Evolutionary conservation across 2,329 filamentous ascomycete species (phyloP), one percentile per base, ranked within the genome.

Genomic region (Onygena corvina): DNA sequence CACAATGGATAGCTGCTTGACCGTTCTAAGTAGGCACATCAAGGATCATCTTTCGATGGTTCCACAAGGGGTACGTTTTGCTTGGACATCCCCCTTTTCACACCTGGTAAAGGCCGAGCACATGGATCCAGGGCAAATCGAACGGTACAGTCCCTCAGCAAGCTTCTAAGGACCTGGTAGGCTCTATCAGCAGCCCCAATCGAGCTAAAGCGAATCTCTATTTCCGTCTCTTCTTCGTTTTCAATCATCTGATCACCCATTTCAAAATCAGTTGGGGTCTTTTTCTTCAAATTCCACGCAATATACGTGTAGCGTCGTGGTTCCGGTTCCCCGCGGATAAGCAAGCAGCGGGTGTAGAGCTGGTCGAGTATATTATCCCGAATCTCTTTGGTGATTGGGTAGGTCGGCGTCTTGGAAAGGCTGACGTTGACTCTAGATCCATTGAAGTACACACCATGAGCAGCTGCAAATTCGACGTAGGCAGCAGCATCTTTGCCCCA

Each of bases 401-500:
- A 64, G 3, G 61, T 64, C 1, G 62, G 59, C 4, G 61, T 64
- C 35, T 57, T 50, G 12, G 60, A 56, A 6, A 60, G 55, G 3
- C 53, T 47, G 2, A 61, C 56, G 16, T 53, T 59, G 20, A 56
- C 58, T 29, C 50, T 48, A 5, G 47, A 49, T 4, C 53, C 38
- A 3, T 60, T 53, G 23, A 62, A 46, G 9, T 27, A 49, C 3
- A 64, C 50, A 5, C 55, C 55, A 2, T 52, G 40, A 7, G 51
- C 54, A 4, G 49, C 35, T 1, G 54, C 54, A 33, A 50, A 48
- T 7, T 50, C 27, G 8, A 57, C 25, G 36, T 64, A 64, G 2
- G 49, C 45, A 9, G 51, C 14, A 1, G 62, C 61, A 29, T 61
- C 55, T 1, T 48, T 33, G 40, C 64, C 56, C 3, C 47, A 50